A percentile compares a stretch with the other conserved stretches of the same genome.
Conservation (phyloP, 352 stramenopile genomes). For the Salisapilia sapeloensis region DNA sequence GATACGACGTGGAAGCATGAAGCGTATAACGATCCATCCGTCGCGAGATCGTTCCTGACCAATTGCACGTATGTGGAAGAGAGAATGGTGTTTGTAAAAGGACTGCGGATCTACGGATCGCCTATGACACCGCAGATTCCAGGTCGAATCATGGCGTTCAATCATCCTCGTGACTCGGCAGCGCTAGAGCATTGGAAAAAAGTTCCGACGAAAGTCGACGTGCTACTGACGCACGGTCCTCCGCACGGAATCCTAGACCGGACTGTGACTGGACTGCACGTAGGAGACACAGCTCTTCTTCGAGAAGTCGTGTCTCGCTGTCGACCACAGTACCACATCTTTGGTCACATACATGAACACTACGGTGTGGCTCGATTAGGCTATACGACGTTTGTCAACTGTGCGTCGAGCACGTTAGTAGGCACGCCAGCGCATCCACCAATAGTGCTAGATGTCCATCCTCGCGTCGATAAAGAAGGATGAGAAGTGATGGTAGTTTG, state of each 20-base stretch:
- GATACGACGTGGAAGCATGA: slow-evolving; percentile 28
- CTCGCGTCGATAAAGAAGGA: too few relatives aligned
- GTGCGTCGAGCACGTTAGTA: slow-evolving; percentile 52
- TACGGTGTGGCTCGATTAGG: slow-evolving; percentile 65
- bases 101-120: slow-evolving; percentile 61
- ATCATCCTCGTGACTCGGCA: slow-evolving; percentile 36
- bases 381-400: slow-evolving; percentile 80
- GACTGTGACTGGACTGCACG: slow-evolving; percentile 31
- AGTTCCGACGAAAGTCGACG: slow-evolving; percentile 54
- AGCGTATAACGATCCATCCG: slow-evolving; percentile 41
- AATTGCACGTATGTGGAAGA: slow-evolving; percentile 72
- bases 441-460: slow-evolving; percentile 59
- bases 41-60: slow-evolving; percentile 27
- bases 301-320: slow-evolving; percentile 66
- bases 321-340: slow-evolving; percentile 73
- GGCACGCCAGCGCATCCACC: slow-evolving; percentile 36
- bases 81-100: slow-evolving; percentile 39
- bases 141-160: slow-evolving; percentile 49
- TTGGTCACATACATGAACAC: slow-evolving; percentile 86
- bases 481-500: neutral
- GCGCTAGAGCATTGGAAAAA: slow-evolving; percentile 57
- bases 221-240: slow-evolving; percentile 82
- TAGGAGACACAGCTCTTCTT: slow-evolving; percentile 71
- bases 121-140: slow-evolving; percentile 62
- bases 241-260: slow-evolving; percentile 76